A percentile compares a stretch with the other conserved stretches of the same genome.
Conservation (phyloP, 2,329 filamentous ascomycete species). For the Fusarium tupiense region DNA sequence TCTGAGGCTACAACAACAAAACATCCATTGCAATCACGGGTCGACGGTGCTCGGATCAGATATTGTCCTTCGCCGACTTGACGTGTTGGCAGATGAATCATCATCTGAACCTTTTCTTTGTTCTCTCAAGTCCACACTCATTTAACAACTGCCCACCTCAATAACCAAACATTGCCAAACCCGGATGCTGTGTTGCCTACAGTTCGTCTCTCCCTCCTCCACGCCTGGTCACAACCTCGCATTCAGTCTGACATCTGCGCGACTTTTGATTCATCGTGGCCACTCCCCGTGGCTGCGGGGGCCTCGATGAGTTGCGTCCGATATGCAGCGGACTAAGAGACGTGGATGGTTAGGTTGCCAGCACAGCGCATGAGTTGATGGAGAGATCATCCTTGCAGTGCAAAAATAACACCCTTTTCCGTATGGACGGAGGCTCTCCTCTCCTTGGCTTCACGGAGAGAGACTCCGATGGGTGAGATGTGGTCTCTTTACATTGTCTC, state of each 20-base stretch:
- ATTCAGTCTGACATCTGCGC: slow-evolving; percentile 31
- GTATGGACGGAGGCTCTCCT: slow-evolving; percentile 3
- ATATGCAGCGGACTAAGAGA: slow-evolving; percentile 29
- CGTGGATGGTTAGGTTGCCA: slow-evolving; percentile 28
- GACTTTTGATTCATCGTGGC: slow-evolving; percentile 32
- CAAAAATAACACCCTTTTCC: slow-evolving; percentile 5
- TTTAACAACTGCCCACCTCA: background rate
- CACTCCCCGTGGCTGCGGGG: slow-evolving; percentile 23
- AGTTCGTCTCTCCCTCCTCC: background rate
- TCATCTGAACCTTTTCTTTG: slow-evolving; percentile 20
- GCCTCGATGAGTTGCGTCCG: slow-evolving; percentile 23
- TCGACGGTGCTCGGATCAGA: slow-evolving; percentile 28
- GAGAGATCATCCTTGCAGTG: slow-evolving; percentile 26
- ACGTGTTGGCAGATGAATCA: background rate
- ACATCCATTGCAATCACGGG: background rate
- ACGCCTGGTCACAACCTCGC: background rate
- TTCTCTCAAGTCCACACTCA: background rate
- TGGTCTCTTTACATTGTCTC: slow-evolving; percentile 27
- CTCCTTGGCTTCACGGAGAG: slow-evolving; percentile 28
- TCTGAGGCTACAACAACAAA: background rate
- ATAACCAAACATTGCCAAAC: slow-evolving; percentile 14
- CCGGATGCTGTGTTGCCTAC: slow-evolving; percentile 4
- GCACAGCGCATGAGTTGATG: slow-evolving; percentile 28
- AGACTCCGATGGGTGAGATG: slow-evolving; percentile 25
- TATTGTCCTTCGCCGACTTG: slow-evolving; percentile 13